Conservation (phyloP, 441 rosid species). For the Brassica balearica region DNA sequence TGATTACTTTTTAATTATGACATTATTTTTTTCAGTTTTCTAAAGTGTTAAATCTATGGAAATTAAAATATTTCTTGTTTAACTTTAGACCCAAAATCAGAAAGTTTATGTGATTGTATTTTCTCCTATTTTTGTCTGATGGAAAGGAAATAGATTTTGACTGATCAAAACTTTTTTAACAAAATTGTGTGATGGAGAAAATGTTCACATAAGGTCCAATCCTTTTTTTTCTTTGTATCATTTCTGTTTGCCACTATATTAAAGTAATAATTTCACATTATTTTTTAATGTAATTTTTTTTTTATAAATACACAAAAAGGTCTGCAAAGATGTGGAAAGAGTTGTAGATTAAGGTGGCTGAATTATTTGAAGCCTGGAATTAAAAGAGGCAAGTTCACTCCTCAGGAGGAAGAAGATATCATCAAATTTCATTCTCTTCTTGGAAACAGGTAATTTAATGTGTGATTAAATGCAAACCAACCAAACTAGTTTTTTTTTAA, state of each 20-base stretch:
- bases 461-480: conserved; percentile 1
- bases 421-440: conserved; percentile 56
- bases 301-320: conserved; percentile 34
- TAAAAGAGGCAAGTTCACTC: conserved; percentile 61
- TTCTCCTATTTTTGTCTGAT: conserved; percentile 1
- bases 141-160: neutral
- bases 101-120: conserved; percentile 7
- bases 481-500: neutral
- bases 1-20: conserved; percentile 1
- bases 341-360: conserved; percentile 66
- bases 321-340: conserved; percentile 62
- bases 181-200: conserved; percentile 10
- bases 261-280: neutral
- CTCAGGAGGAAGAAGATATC: conserved; percentile 56
- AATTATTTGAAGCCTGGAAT: conserved; percentile 69
- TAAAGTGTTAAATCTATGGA: conserved; percentile 19
- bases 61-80: neutral
- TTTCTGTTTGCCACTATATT: conserved; percentile 30
- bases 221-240: neutral
- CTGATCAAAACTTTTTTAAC: neutral
- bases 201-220: neutral
- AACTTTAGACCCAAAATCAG: neutral
- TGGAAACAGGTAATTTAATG: conserved; percentile 57
- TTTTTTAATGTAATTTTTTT: neutral
- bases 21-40: neutral